These are phyloP conservation scores for Xylaria multiplex DNA, from an alignment of 2,329 filamentous ascomycete genomes.

Conservation along the genomic window DNA sequence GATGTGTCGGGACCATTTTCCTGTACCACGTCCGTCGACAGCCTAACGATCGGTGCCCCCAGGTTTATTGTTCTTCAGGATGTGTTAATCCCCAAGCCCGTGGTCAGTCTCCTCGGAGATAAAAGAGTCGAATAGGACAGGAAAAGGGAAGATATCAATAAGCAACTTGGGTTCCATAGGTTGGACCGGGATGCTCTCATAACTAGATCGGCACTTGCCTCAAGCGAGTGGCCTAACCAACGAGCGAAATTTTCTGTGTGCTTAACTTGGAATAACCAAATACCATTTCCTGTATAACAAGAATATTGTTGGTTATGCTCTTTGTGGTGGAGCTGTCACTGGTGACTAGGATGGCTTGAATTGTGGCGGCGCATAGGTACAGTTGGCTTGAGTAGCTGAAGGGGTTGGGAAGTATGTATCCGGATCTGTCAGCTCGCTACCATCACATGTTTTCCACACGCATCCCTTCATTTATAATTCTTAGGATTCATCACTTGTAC, in stretches of 20 bases:
- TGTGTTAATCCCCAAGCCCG: not conserved
- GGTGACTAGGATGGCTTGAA: slow-evolving; percentile 7
- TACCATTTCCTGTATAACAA: not conserved
- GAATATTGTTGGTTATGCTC: slow-evolving; percentile 6
- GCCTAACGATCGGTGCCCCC: not conserved
- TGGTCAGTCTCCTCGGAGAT: not conserved
- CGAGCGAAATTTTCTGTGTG: not conserved
- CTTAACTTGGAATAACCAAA: too few relatives aligned
- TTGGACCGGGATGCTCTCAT: not conserved
- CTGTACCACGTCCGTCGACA: not conserved
- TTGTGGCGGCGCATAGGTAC: not conserved
- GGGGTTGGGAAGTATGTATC: not conserved
- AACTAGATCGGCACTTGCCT: not conserved
- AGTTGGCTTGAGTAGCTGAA: not conserved
- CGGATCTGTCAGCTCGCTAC: not conserved
- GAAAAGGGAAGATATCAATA: not conserved
- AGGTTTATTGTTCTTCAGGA: not conserved
- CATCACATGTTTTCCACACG: not conserved
- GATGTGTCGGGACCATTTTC: slow-evolving; percentile 18
- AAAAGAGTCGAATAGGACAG: not conserved
- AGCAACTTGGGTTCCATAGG: not conserved
- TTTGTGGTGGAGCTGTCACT: slow-evolving; percentile 7
- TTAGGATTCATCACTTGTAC: not conserved
- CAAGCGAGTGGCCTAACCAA: not conserved
- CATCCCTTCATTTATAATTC: not conserved